Percentiles rank a stretch among this genome's conserved stretches.
These are phyloP conservation scores for Globisporangium viniferum DNA, from an alignment of 352 stramenopile species.

Conservation along the genomic window DNA sequence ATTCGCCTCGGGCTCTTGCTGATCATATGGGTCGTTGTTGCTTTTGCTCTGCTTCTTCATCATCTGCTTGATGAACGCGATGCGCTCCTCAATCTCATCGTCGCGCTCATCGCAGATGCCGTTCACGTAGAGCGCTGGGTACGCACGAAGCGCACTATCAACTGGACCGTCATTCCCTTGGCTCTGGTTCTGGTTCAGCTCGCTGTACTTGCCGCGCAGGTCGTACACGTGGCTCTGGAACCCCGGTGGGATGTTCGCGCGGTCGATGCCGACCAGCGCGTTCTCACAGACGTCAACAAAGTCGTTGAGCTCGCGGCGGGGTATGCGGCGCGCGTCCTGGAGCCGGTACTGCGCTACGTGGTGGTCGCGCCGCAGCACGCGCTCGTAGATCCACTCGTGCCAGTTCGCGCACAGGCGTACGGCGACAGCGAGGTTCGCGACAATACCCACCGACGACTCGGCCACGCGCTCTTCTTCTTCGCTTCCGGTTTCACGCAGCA, in stretches of 20 bases:
- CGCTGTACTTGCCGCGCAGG: conserved; percentile 23
- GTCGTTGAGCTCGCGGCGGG: conserved; percentile 41
- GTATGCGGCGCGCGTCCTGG: conserved; percentile 20
- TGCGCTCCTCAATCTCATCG: conserved; percentile 47
- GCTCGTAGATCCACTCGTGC: conserved; percentile 80
- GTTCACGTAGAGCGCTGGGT: conserved; percentile 50
- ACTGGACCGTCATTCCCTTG: conserved; percentile 11
- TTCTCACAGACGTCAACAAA: conserved; percentile 56
- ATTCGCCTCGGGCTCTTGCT: conserved; percentile 1
- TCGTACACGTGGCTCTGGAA: conserved; percentile 48
- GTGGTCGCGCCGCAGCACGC: conserved; percentile 15
- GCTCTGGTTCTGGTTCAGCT: not conserved
- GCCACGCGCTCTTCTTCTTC: not conserved
- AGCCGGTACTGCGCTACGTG: conserved; percentile 22
- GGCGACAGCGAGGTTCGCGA: conserved; percentile 58
- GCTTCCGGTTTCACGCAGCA: conserved; percentile 17
- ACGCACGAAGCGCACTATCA: conserved; percentile 35
- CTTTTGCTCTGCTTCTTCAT: not conserved
- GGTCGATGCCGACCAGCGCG: conserved; percentile 28
- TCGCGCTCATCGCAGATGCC: conserved; percentile 51
- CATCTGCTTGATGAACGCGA: conserved; percentile 30
- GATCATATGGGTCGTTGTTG: not conserved
- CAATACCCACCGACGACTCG: conserved; percentile 39
- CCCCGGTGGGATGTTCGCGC: conserved; percentile 36
- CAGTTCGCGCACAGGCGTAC: conserved; percentile 75